Base-by-base conservation (phyloP, 805 yeast species). In the Candida oleophila region DNA sequence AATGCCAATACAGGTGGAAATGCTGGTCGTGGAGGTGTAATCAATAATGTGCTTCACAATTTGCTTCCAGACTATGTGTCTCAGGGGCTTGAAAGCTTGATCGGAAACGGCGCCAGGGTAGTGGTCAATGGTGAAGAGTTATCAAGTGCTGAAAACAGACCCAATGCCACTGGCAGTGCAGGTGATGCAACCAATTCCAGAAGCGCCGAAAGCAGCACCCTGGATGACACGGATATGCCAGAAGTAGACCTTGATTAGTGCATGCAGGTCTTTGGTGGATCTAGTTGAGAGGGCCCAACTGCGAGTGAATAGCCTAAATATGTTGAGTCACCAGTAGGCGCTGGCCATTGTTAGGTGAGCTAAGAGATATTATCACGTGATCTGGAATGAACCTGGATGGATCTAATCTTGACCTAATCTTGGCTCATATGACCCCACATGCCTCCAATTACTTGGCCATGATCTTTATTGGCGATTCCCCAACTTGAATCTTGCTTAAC, bases 211-310 rank as follows among this genome's bases (percentile, higher is more conserved):
- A 32, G 22, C 3, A 41, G 16, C 45, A 22, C 8, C 9, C 39
- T 15, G 39, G 33, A 34, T 4, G 45, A 42, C 34, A 42, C 40
- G 12, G 45, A 42, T 14, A 34, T 42, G 33, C 45, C 45, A 14
- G 30, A 33, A 7, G 45, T 42, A 3, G 45, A 42, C 7, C 22
- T 42, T 8, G 45, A 42, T 22, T 42, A 28, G 22, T 15, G 37
- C 7, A 34, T 25, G 11, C 11, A 7, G 30, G 30, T 25, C 11
- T 7, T 7, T 25, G 30, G n/a, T n/a, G n/a, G n/a, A n/a, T n/a
- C n/a, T n/a, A n/a, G n/a, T n/a, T n/a, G n/a, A n/a, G n/a, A n/a
- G n/a, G n/a, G n/a, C n/a, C n/a, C n/a, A n/a, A n/a, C n/a, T n/a
- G n/a, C n/a, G n/a, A n/a, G n/a, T n/a, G n/a, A n/a, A n/a, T n/a